These are phyloP conservation scores for Prototheca stagnorum DNA, from an alignment of 163 green algal genomes.

Conservation along the genomic window DNA sequence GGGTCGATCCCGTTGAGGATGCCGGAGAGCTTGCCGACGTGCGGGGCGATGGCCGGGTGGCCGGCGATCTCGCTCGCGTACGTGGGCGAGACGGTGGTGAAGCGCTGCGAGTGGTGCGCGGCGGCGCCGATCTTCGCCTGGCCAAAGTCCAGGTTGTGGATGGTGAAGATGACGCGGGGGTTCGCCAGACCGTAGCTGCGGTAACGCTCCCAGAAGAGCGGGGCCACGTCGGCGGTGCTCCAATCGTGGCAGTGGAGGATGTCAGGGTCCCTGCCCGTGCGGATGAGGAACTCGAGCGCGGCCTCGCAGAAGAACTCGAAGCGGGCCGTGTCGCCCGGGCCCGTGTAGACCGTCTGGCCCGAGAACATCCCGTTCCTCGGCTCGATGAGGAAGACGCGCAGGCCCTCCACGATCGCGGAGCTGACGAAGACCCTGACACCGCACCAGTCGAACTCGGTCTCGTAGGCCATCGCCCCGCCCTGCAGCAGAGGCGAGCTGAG, in stretches of 20 bases:
- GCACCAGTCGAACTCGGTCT: slow-evolving; percentile 67
- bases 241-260: slow-evolving; percentile 97
- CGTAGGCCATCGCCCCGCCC: slow-evolving; percentile 43
- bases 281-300: slow-evolving; percentile 79
- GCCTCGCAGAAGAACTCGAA: slow-evolving; percentile 85
- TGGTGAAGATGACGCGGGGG: slow-evolving; percentile 59
- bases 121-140: slow-evolving; percentile 34
- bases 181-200: slow-evolving; percentile 18
- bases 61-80: slow-evolving; percentile 72
- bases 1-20: slow-evolving; percentile 92
- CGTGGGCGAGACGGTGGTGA: slow-evolving; percentile 87
- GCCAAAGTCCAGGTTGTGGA: slow-evolving; percentile 97
- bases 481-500: slow-evolving; percentile 46
- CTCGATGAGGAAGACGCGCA: slow-evolving; percentile 66
- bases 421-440: slow-evolving; percentile 53
- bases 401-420: slow-evolving; percentile 62
- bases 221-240: slow-evolving; percentile 67
- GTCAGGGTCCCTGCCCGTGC: slow-evolving; percentile 65
- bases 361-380: slow-evolving; percentile 81
- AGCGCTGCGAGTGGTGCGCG: slow-evolving; percentile 24
- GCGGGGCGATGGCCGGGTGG: slow-evolving; percentile 46
- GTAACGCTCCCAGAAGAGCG: slow-evolving; percentile 47
- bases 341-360: slow-evolving; percentile 62
- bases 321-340: slow-evolving; percentile 48
- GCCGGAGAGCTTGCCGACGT: slow-evolving; percentile 81